Conservation (phyloP, 1,284 basidiomycete genomes). For the Tilletia walkeri region DNA sequence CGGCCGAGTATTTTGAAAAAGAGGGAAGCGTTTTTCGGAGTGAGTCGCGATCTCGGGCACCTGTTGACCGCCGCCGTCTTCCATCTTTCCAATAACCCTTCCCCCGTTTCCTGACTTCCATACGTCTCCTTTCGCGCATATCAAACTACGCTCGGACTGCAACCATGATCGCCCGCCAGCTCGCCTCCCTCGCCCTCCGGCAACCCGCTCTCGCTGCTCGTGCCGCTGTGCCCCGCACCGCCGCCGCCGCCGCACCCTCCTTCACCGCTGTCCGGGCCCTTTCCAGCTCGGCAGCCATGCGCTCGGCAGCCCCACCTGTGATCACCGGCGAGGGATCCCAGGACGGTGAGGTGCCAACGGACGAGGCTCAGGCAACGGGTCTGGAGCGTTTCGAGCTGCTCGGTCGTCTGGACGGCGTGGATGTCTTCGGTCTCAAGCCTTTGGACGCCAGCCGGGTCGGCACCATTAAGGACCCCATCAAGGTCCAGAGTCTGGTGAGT, state of each 20-base stretch:
- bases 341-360: conserved; percentile 74
- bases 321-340: conserved; percentile 74
- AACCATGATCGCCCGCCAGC: conserved; percentile 16
- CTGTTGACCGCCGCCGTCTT: not conserved
- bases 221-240: conserved; percentile 23
- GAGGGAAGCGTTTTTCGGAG: not conserved
- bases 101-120: not conserved
- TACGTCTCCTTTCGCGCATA: not conserved
- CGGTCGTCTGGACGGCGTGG: conserved; percentile 80
- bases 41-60: not conserved
- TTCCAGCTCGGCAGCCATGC: conserved; percentile 38
- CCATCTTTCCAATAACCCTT: not conserved
- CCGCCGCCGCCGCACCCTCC: conserved; percentile 24
- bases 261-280: conserved; percentile 35
- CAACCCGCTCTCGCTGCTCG: conserved; percentile 24
- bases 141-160: not conserved
- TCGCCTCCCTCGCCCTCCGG: not conserved
- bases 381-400: conserved; percentile 91
- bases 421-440: conserved; percentile 85
- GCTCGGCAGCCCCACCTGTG: conserved; percentile 61
- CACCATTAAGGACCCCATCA: conserved; percentile 81
- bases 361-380: conserved; percentile 89
- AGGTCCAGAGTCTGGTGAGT: conserved; percentile 81
- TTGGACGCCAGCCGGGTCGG: conserved; percentile 83
- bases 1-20: conserved; percentile 4